Base-by-base conservation (phyloP, 208 protist genomes). In the Perkinsela sp. region DNA sequence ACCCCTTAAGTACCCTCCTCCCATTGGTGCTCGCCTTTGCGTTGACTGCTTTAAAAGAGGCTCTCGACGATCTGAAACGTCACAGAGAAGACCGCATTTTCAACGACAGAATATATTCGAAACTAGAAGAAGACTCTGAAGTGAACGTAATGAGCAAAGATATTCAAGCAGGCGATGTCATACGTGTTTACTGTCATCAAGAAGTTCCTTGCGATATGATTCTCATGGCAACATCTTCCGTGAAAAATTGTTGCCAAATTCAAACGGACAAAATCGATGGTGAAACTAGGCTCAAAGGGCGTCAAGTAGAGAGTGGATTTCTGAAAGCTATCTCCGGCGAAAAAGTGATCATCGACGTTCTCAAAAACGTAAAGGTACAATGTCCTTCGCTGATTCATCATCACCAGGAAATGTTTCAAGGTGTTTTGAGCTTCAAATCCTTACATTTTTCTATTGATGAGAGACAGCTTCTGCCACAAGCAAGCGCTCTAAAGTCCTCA, bases 231-330 rank as follows among this genome's bases (percentile, higher is more conserved):
- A 77, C 82, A 2, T 89, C 84, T 15, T 80, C 79, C 74, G 67
- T 74, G 0, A 75, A 68, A 1, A 78, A 83, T 31, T 71, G 68
- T 6, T 75, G 84, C 66, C 90, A 87, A 75, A 89, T 95, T 32
- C 78, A 87, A 70, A 96, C 90, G 28, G 85, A 91, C 75, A 95
- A 94, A 75, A 72, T 96, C 30, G 92, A 96, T 73, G 92, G 92
- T 48, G 86, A 95, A 74, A 84, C 90, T 1, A 86, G 94, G 74
- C 70, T 96, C 28, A 94, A 95, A 72, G 81, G 80, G 28, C 80
- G 81, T 66, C 80, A 89, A 68, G 70, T 79, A 30, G 70, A 91
- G 31, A 57, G 70, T 15, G 78, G 70, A 30, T 82, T 31, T 29
- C 65, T 66, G 16, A 29, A 48, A n/a, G 22, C 29, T 0, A 31